Percentiles rank a stretch among this genome's conserved stretches.
These are phyloP conservation scores for Brasilioporus rufonigricans DNA, from an alignment of 768 basidiomycete species.

Conservation along the genomic window DNA sequence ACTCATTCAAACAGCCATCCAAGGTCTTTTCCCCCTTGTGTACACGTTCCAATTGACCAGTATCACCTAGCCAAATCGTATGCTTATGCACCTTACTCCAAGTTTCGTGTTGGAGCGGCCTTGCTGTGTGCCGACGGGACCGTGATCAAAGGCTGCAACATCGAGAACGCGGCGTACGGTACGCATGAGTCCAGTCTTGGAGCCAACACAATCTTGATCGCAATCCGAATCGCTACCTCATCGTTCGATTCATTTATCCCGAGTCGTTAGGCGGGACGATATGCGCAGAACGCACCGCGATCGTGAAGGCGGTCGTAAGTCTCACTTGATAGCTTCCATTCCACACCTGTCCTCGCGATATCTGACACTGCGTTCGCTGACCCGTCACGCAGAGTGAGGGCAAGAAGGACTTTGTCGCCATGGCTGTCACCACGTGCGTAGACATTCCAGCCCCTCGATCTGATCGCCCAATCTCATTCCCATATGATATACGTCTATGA, in stretches of 20 bases:
- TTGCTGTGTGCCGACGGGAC: slow-evolving; percentile 65
- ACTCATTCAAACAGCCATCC: slow-evolving; percentile 51
- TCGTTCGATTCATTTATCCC: background rate
- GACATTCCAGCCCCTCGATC: no score
- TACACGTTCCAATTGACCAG: background rate
- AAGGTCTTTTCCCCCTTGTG: slow-evolving; percentile 8
- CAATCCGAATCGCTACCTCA: background rate
- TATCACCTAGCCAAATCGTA: slow-evolving; percentile 54
- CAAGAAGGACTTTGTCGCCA: slow-evolving; percentile 59
- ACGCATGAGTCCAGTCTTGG: slow-evolving; percentile 1
- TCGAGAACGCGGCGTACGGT: slow-evolving; percentile 96
- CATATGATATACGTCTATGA: background rate
- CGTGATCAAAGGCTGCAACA: slow-evolving; percentile 83
- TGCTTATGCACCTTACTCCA: slow-evolving; percentile 83
- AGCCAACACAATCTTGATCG: background rate
- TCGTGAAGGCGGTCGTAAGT: slow-evolving; percentile 90
- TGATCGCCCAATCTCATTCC: slow-evolving; percentile 5
- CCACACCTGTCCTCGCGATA: no score
- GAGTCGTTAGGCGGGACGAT: slow-evolving; percentile 65
- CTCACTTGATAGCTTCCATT: background rate
- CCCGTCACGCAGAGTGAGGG: slow-evolving; percentile 91
- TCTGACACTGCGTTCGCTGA: no score
- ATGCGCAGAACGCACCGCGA: slow-evolving; percentile 92
- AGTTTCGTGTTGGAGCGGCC: slow-evolving; percentile 91
- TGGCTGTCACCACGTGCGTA: slow-evolving; percentile 83